Evolutionary conservation across 257 asterid species (phyloP).

Genomic region (Nicotiana otophora): DNA sequence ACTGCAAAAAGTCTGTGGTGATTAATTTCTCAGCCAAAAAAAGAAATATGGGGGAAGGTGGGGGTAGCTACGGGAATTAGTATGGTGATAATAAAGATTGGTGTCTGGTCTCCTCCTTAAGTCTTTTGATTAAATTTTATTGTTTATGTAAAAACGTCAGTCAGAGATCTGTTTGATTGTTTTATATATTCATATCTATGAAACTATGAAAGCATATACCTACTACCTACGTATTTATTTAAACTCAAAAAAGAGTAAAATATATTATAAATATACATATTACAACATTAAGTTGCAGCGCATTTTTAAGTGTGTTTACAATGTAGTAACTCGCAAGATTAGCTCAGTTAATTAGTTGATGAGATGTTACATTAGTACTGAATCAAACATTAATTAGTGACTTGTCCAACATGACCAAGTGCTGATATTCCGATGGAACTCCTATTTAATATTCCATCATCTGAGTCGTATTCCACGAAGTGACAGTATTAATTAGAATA

Average conservation of each 20-base stretch:
- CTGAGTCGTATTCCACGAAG: neutral
- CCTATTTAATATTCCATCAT: no score
- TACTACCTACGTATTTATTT: neutral
- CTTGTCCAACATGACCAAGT: no score
- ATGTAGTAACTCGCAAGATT: no score
- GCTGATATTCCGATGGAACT: no score
- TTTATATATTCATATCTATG: constrained; percentile 20
- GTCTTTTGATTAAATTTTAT: neutral
- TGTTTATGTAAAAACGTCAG: neutral
- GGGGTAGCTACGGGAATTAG: neutral
- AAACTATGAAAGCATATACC: neutral
- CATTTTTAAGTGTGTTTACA: no score
- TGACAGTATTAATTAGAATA: neutral
- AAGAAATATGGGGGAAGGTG: neutral
- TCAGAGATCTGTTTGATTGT: constrained; percentile 18
- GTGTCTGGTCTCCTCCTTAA: neutral
- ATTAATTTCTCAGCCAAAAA: neutral
- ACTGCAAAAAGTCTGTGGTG: no score
- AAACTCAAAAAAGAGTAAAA: no score
- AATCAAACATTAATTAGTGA: no score
- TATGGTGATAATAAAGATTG: neutral
- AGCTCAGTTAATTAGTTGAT: no score
- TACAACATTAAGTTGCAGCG: no score
- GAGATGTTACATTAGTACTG: no score
- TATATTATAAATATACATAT: no score